Evolutionary conservation across 106 monocot genomes (phyloP).

Genomic region (Narthecium ossifragum): DNA sequence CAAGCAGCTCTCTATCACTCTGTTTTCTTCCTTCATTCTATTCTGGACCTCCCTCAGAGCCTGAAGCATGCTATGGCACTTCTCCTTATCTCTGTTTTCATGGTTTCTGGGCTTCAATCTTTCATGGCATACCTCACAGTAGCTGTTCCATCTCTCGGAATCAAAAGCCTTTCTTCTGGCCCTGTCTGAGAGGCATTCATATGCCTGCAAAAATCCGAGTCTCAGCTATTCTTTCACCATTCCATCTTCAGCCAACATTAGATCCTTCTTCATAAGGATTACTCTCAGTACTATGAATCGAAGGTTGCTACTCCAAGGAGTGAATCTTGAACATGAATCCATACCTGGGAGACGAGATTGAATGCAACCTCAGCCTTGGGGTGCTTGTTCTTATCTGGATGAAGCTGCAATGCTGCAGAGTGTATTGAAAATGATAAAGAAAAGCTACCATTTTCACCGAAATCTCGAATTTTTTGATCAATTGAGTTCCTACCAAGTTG

Average conservation of each 20-base stretch:
- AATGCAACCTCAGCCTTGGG: slow-evolving; percentile 82
- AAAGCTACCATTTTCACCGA: background rate
- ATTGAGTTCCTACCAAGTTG: slow-evolving; percentile 30
- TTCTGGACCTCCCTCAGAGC: slow-evolving; percentile 43
- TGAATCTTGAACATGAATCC: background rate
- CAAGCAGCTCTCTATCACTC: slow-evolving; percentile 56
- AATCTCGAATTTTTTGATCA: background rate
- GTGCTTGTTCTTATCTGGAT: slow-evolving; percentile 86
- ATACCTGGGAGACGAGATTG: slow-evolving; percentile 79
- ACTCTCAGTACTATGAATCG: too few relatives aligned
- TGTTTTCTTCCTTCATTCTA: slow-evolving; percentile 57
- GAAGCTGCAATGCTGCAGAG: slow-evolving; percentile 62
- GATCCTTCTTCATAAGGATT: background rate
- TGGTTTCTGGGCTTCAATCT: slow-evolving; percentile 10
- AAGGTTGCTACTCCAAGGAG: too few relatives aligned
- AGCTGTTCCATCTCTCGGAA: slow-evolving; percentile 25
- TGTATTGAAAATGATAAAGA: background rate
- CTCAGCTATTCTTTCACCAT: background rate
- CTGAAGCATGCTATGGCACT: slow-evolving; percentile 1
- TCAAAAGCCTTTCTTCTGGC: slow-evolving; percentile 48
- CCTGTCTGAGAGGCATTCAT: slow-evolving; percentile 67
- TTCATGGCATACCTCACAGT: slow-evolving; percentile 56
- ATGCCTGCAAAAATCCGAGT: slow-evolving; percentile 43
- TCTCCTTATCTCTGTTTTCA: background rate
- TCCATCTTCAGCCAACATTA: background rate